phyloP scores from a whole-genome alignment of 495 filamentous ascomycete genomes.

The Evernia prunastri region DNA sequence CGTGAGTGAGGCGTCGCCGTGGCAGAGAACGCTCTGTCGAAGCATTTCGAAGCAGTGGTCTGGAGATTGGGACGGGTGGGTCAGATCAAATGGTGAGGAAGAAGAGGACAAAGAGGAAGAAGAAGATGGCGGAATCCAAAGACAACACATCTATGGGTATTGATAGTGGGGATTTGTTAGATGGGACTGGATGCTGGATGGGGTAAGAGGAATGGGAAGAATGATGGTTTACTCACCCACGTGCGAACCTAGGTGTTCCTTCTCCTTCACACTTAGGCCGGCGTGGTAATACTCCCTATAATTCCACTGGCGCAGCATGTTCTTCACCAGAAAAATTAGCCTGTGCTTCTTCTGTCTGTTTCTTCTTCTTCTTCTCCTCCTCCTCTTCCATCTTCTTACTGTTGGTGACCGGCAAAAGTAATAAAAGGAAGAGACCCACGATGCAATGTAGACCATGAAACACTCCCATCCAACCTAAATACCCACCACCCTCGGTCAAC shows the following conservation, averaged over 20 bases:
- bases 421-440: conserved; percentile 15
- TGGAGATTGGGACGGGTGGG: too few relatives aligned
- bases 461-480: conserved; percentile 31
- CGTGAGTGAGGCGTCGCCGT: conserved; percentile 20
- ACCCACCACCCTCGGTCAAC: conserved; percentile 29
- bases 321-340: conserved; percentile 1
- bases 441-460: conserved; percentile 35
- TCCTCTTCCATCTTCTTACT: too few relatives aligned
- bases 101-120: not conserved
- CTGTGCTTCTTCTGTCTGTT: not conserved
- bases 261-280: not conserved
- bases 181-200: too few relatives aligned
- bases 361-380: too few relatives aligned
- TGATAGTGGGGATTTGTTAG: too few relatives aligned
- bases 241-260: conserved; percentile 13
- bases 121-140: too few relatives aligned
- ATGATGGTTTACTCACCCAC: conserved; percentile 14
- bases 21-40: conserved; percentile 22
- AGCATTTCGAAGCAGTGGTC: conserved; percentile 28
- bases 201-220: too few relatives aligned
- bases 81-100: too few relatives aligned
- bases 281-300: conserved; percentile 21
- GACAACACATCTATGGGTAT: too few relatives aligned
- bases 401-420: too few relatives aligned
- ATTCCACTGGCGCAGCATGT: conserved; percentile 24